Conservation (phyloP, 2,329 filamentous ascomycete species). For the Orbilia brochopaga region DNA sequence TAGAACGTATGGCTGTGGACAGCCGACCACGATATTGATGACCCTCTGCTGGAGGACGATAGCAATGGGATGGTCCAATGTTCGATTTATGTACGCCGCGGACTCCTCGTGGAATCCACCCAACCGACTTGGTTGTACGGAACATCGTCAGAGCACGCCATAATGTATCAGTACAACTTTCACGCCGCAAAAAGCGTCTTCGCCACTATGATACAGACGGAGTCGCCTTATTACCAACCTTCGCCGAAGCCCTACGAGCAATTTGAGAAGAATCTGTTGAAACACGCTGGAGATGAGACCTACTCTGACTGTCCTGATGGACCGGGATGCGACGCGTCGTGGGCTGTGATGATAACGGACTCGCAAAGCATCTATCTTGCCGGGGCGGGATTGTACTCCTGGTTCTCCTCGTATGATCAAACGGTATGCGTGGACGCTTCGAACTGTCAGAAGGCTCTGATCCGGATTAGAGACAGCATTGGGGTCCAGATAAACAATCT, state of each 20-base stretch:
- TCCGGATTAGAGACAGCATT: background rate
- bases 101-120: constrained; percentile 57
- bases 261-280: background rate
- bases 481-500: constrained; percentile 17
- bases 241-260: constrained; percentile 54
- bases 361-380: constrained; percentile 36
- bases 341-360: constrained; percentile 55
- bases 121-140: constrained; percentile 59
- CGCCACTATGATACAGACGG: constrained; percentile 62
- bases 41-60: background rate
- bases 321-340: constrained; percentile 46
- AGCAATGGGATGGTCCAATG: background rate
- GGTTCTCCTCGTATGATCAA: constrained; percentile 16
- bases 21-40: constrained; percentile 57
- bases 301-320: constrained; percentile 18
- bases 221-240: constrained; percentile 63
- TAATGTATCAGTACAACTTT: constrained; percentile 64
- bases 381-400: constrained; percentile 37
- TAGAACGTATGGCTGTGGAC: constrained; percentile 65
- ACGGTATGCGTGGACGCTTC: background rate
- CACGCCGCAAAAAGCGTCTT: constrained; percentile 61
- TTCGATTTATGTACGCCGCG: constrained; percentile 56
- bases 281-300: constrained; percentile 45
- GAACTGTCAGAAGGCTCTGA: constrained; percentile 18
- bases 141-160: constrained; percentile 63